Evolutionary conservation across 345 rosid genomes (phyloP), one percentile per base, ranked within the genome.

Genomic region (Acer yangbiense): DNA sequence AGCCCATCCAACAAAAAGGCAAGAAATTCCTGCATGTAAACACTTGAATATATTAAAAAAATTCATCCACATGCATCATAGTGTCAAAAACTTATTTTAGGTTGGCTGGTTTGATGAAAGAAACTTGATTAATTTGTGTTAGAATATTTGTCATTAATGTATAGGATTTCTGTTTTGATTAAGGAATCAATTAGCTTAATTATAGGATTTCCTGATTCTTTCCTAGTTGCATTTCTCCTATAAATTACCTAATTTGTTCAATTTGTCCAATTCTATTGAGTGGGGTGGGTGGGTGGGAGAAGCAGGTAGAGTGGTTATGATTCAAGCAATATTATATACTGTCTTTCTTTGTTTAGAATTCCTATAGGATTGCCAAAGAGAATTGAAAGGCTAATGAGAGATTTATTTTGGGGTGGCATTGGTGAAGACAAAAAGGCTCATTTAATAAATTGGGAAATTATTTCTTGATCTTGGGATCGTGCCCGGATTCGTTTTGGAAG

Each of bases 1-100:
- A 91, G 92, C 67, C 93, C 95, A 86, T 91, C 95, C 87, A 91
- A 78, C 83, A 91, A 83, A 80, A 91, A 91, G 66, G 92, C 88
- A 81, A 89, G 92, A 77, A 91, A 87, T 76, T 89, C 95, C 95
- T 91, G 75, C 9, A 70, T 44, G 50, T 68, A 81, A 62, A 70
- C 5, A n/a, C 58, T 23, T 57, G 17, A 73, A 73, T 71, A 73
- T 23, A 39, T 69, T 23, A 79, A 32, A 29, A 50, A 48, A 25
- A 55, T 62, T 68, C 27, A 25, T 73, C 21, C 23, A 32, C 68
- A 23, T 17, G 35, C 32, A 71, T 44, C 0, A 65, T 4, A 52
- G 71, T 20, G 21, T n/a, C 60, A 63, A 23, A 32, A 61, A 54
- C n/a, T 54, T 54, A 16, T 3, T 52, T 54, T 54, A 20, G 4